phyloP scores from a whole-genome alignment of 2,329 filamentous ascomycete genomes.

The Allantophomopsis lycopodina region DNA sequence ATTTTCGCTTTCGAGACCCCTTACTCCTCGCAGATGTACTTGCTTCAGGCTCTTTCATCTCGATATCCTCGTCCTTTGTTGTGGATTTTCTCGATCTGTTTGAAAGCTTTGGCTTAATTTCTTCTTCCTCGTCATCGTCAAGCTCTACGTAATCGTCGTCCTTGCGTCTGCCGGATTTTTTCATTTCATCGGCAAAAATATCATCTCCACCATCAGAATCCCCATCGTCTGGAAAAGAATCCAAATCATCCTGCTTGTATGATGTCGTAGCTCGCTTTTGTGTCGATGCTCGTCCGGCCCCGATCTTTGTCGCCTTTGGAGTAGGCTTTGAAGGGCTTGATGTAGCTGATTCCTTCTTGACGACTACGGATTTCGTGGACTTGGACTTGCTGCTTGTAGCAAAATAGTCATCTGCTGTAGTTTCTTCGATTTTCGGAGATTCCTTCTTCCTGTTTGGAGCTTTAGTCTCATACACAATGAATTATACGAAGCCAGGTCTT shows the following conservation, averaged over 20 bases:
- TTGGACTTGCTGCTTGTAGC: constrained; percentile 16
- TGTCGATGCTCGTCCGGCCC: constrained; percentile 12
- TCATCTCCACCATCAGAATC: constrained; percentile 65
- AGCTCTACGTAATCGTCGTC: constrained; percentile 62
- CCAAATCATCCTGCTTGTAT: constrained; percentile 32
- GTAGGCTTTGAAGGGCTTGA: constrained; percentile 8
- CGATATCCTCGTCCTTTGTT: constrained; percentile 30
- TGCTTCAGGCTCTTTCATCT: constrained; percentile 21
- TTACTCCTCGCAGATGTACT: constrained; percentile 13
- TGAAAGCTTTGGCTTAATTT: constrained; percentile 44
- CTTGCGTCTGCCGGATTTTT: constrained; percentile 49
- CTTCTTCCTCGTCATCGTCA: constrained; percentile 54
- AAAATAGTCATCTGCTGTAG: constrained; percentile 19
- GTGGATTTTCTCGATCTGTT: constrained; percentile 22
- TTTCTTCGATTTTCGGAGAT: constrained; percentile 17
- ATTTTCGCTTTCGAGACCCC: constrained; percentile 42
- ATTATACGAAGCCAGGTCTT: constrained; percentile 20
- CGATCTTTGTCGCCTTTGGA: constrained; percentile 8
- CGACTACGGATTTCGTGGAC: constrained; percentile 2
- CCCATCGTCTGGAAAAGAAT: constrained; percentile 45
- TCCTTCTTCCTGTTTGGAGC: constrained; percentile 12
- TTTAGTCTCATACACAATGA: too few relatives aligned
- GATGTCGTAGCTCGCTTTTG: constrained; percentile 13
- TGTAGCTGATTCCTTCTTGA: neutral
- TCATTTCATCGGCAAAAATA: constrained; percentile 65